Conservation (phyloP, 139 green algal genomes). For the Medakamo hakoo region DNA sequence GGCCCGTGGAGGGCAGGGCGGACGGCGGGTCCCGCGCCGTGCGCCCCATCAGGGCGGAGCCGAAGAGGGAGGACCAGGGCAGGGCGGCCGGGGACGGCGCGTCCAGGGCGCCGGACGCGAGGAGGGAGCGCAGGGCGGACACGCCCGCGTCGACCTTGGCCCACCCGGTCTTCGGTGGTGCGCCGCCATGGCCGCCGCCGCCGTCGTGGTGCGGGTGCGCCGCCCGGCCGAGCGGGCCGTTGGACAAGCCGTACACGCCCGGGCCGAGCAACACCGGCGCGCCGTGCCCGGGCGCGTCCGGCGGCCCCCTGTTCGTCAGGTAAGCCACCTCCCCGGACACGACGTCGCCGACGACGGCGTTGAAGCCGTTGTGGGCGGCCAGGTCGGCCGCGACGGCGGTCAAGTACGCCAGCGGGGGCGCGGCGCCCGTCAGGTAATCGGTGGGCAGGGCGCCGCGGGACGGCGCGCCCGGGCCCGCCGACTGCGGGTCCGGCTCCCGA, state of each 20-base stretch:
- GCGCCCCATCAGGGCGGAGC: constrained; percentile 10
- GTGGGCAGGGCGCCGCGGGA: constrained; percentile 31
- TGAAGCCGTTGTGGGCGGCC: constrained; percentile 32
- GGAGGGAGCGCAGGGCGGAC: background rate
- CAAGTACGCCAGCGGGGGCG: constrained; percentile 16
- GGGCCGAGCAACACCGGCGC: constrained; percentile 5
- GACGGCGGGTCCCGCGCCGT: background rate
- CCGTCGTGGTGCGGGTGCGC: too few relatives aligned
- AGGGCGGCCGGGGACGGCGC: constrained; percentile 1
- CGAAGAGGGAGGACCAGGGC: constrained; percentile 20
- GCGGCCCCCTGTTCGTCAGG: constrained; percentile 16
- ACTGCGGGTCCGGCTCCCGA: constrained; percentile 13
- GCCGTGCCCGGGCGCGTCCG: background rate
- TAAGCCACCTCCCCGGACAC: constrained; percentile 17
- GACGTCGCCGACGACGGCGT: constrained; percentile 40
- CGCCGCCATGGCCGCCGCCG: too few relatives aligned
- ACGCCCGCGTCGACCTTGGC: constrained; percentile 28
- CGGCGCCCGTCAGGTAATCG: constrained; percentile 21
- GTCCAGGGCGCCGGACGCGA: background rate
- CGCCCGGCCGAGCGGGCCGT: constrained; percentile 19
- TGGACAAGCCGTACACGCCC: constrained; percentile 34
- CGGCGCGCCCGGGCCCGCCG: background rate
- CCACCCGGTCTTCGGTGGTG: constrained; percentile 25
- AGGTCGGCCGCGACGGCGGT: constrained; percentile 8
- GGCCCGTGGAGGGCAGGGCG: constrained; percentile 16